Evolutionary conservation across 495 filamentous ascomycete genomes (phyloP).

Genomic region (Lindgomyces ingoldianus): DNA sequence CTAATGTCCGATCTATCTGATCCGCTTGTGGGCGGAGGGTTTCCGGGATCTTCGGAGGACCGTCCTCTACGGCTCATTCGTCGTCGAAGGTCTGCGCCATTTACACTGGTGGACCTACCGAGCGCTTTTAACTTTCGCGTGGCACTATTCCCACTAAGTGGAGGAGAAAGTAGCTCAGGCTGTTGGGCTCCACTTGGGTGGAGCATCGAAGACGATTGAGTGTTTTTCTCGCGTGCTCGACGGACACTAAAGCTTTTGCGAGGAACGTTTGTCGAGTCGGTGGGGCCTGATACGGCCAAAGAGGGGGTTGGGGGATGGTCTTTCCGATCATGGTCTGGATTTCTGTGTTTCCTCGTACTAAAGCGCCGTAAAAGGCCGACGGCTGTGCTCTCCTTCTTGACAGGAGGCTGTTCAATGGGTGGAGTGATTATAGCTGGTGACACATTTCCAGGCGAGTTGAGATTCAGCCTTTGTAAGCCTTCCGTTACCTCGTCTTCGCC

Average conservation of each 20-base stretch:
- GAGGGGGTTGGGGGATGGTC: constrained; percentile 66
- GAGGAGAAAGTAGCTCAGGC: constrained; percentile 70
- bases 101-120: constrained; percentile 82
- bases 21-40: constrained; percentile 71
- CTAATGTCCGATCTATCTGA: constrained; percentile 67
- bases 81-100: constrained; percentile 73
- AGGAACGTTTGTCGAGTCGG: constrained; percentile 61
- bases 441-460: constrained; percentile 55
- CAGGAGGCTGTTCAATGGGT: constrained; percentile 61
- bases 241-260: constrained; percentile 83
- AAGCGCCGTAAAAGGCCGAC: constrained; percentile 85
- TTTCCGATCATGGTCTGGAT: constrained; percentile 59
- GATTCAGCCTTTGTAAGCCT: constrained; percentile 69
- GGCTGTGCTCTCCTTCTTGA: constrained; percentile 84
- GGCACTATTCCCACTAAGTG: constrained; percentile 58
- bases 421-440: constrained; percentile 58
- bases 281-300: constrained; percentile 71
- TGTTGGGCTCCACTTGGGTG: constrained; percentile 67
- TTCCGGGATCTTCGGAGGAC: constrained; percentile 57
- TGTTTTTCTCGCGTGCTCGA: constrained; percentile 63
- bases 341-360: constrained; percentile 74
- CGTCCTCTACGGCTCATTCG: constrained; percentile 61
- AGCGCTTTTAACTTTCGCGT: constrained; percentile 64
- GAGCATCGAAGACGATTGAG: constrained; percentile 53
- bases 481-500: constrained; percentile 91